Conservation (phyloP, 768 basidiomycete genomes). For the Boletus sp. region DNA sequence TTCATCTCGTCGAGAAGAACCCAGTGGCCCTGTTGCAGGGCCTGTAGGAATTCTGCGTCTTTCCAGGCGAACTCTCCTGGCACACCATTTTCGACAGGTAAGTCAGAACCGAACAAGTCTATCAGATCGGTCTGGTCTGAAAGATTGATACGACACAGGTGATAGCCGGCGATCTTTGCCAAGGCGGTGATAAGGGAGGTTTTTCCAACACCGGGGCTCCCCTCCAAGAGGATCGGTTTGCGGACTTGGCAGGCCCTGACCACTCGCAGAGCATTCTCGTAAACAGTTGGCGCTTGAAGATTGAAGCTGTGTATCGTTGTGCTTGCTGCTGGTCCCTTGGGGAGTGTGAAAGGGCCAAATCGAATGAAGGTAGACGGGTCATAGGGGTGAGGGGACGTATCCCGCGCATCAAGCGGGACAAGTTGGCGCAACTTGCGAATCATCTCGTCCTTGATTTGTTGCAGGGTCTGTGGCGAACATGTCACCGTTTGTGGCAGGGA, state of each 20-base stretch:
- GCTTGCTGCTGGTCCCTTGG: constrained; percentile 48
- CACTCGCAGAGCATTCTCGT: constrained; percentile 83
- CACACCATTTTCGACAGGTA: constrained; percentile 88
- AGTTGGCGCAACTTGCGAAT: constrained; percentile 50
- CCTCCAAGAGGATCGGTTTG: constrained; percentile 94
- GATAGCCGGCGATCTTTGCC: constrained; percentile 73
- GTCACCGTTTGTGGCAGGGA: constrained; percentile 70
- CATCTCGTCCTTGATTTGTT: constrained; percentile 60
- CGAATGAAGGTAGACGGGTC: constrained; percentile 42
- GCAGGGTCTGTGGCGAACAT: constrained; percentile 57
- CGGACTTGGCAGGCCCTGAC: constrained; percentile 82
- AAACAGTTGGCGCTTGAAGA: constrained; percentile 84
- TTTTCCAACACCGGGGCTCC: constrained; percentile 97
- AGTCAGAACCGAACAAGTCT: constrained; percentile 93
- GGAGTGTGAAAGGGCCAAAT: constrained; percentile 73
- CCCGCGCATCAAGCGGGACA: constrained; percentile 40
- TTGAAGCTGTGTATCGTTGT: constrained; percentile 55
- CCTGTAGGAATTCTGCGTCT: constrained; percentile 92
- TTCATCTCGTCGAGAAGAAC: constrained; percentile 99
- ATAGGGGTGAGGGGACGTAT: constrained; percentile 26
- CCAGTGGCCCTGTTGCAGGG: constrained; percentile 95
- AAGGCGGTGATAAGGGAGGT: constrained; percentile 89
- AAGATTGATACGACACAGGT: constrained; percentile 89
- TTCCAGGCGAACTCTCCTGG: constrained; percentile 97
- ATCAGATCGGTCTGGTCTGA: constrained; percentile 98